Conservation (phyloP, 2,329 filamentous ascomycete genomes). For the Colletotrichum sp. region DNA sequence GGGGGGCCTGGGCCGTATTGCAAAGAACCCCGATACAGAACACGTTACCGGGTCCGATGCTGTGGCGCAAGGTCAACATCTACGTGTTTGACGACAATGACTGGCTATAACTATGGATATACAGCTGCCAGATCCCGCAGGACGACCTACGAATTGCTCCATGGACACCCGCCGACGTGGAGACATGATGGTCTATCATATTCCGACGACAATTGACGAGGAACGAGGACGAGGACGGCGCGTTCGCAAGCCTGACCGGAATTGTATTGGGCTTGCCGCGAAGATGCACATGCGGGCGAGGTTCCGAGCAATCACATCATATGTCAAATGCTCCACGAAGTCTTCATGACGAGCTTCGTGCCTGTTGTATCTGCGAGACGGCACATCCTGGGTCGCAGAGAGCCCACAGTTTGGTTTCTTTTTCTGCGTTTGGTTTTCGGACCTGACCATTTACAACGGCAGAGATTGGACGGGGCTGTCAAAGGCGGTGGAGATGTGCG, state of each 20-base stretch:
- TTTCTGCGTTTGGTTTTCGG: neutral
- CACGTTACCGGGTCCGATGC: neutral
- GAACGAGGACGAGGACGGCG: neutral
- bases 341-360: neutral
- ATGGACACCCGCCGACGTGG: neutral
- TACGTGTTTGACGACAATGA: neutral
- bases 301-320: conserved; percentile 1
- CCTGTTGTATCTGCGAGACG: neutral
- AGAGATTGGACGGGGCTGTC: neutral
- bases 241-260: neutral
- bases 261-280: neutral
- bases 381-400: neutral
- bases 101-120: neutral
- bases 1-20: neutral
- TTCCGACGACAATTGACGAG: neutral
- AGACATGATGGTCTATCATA: neutral
- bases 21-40: neutral
- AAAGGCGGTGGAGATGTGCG: neutral
- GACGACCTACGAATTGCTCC: neutral
- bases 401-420: neutral
- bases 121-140: neutral
- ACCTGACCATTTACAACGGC: neutral
- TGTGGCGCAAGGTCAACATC: neutral
- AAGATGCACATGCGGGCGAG: neutral
- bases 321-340: neutral